These are phyloP conservation scores for Pseudoscleropodium purum DNA, from an alignment of 225 moss, liverwort and hornwort genomes.

Conservation along the genomic window DNA sequence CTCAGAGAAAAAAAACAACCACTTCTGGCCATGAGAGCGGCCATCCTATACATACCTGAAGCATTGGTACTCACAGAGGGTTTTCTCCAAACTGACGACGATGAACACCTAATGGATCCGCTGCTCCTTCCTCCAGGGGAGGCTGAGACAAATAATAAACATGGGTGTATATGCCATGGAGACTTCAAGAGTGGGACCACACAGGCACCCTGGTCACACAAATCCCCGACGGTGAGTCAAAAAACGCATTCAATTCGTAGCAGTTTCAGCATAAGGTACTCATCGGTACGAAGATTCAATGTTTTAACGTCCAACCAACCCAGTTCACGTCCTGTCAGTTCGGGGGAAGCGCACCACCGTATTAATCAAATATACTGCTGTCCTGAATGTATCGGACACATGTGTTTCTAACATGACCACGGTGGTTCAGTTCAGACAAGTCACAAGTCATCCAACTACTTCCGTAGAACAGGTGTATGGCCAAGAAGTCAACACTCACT, in stretches of 20 bases:
- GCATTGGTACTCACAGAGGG: not conserved
- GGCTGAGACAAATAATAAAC: not conserved
- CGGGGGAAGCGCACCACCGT: not conserved
- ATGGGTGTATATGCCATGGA: not conserved
- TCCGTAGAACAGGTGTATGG: not conserved
- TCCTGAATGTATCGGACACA: not conserved
- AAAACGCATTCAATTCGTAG: not conserved
- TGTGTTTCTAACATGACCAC: not conserved
- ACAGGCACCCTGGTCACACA: not conserved
- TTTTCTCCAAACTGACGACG: not conserved
- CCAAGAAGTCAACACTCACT: not conserved
- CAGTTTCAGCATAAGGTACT: not conserved
- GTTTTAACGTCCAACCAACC: not conserved
- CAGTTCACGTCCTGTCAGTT: not conserved
- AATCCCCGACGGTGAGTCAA: not conserved
- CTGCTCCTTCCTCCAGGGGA: not conserved
- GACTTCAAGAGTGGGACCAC: not conserved
- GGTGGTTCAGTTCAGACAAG: not conserved
- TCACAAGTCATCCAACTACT: not conserved
- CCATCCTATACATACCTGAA: not conserved
- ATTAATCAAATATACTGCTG: not conserved
- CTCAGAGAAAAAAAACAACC: not conserved
- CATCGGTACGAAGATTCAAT: not conserved
- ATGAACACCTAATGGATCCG: not conserved
- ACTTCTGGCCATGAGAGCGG: not conserved